Evolutionary conservation across 2,329 filamentous ascomycete genomes (phyloP), one percentile per base, ranked within the genome.

Genomic region (Stagonosporopsis chrysanthemi): DNA sequence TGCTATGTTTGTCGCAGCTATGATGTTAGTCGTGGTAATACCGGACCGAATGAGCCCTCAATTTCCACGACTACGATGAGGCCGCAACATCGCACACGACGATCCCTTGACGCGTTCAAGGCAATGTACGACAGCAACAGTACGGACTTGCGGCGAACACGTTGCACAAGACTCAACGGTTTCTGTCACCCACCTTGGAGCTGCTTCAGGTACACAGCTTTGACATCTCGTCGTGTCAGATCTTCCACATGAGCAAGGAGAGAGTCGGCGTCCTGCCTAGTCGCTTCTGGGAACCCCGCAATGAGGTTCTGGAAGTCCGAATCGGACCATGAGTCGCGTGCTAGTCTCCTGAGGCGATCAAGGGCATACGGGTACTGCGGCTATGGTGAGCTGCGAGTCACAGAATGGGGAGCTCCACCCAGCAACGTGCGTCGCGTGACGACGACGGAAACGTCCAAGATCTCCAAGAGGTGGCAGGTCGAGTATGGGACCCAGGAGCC

Each of bases 341-440:
- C 81, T 54, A 87, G 84, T 55, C 80, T 76, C 44, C 89, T 86
- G 45, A 94, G 85, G 44, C 83, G 85, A 47, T 83, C 76, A 59
- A 93, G 80, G 48, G 90, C 89, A 78, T 92, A 93, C 26, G 91
- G 90, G 73, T 92, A 94, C 90, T 93, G 72, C 61, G 65, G 65
- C 58, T 68, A 70, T 68, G 26, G 73, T 76, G 66, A 73, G 73
- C 64, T 57, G 58, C 49, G 52, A 56, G 51, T 58, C 51, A 53
- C 45, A 60, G 46, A 55, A 65, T 60, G 58, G 60, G 52, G 53
- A 51, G 22, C 49, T 56, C 56, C 46, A 59, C 43, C 49, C 57
- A 56, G 58, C 54, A 57, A 60, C 47, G 36, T 50, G 58, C 42
- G 57, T 63, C 71, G 71, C 69, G 71, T 74, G 72, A 74, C 66